Evolutionary conservation across 106 monocot species (phyloP).

Genomic region (Dendrobium officinale): DNA sequence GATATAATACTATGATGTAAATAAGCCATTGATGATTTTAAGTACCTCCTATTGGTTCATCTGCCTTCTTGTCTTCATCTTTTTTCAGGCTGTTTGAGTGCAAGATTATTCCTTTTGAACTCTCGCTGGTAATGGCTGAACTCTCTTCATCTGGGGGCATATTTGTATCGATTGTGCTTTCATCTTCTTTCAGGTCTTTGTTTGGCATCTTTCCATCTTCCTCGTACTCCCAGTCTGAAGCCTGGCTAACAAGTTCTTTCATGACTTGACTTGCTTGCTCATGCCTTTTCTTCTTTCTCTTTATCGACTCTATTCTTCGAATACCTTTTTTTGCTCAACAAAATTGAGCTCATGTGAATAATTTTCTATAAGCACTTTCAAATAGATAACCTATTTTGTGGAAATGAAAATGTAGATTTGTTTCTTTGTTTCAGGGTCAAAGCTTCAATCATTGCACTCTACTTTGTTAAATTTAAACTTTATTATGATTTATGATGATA

Average conservation of each 20-base stretch:
- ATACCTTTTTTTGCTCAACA: background rate
- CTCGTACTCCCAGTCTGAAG: constrained; percentile 6
- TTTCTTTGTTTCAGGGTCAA: no score
- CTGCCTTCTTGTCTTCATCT: background rate
- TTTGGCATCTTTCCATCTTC: constrained; percentile 10
- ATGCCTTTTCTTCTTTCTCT: constrained; percentile 11
- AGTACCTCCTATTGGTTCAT: constrained; percentile 6
- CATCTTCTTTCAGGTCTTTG: background rate
- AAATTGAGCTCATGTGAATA: background rate
- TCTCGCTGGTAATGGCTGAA: background rate
- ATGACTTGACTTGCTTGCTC: constrained; percentile 7
- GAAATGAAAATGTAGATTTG: background rate
- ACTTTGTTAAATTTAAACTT: no score
- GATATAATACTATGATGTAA: background rate
- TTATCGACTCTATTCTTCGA: constrained; percentile 2
- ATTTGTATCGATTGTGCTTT: background rate
- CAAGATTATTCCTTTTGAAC: background rate
- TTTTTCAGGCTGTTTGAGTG: background rate
- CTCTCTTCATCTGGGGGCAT: background rate
- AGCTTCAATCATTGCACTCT: no score
- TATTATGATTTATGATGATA: no score
- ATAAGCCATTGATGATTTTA: background rate
- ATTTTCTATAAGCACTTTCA: background rate
- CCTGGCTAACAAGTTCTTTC: constrained; percentile 1
- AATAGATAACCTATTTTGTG: background rate